phyloP scores from a whole-genome alignment of 306 rosid genomes.

The Glycyrrhiza uralensis region DNA sequence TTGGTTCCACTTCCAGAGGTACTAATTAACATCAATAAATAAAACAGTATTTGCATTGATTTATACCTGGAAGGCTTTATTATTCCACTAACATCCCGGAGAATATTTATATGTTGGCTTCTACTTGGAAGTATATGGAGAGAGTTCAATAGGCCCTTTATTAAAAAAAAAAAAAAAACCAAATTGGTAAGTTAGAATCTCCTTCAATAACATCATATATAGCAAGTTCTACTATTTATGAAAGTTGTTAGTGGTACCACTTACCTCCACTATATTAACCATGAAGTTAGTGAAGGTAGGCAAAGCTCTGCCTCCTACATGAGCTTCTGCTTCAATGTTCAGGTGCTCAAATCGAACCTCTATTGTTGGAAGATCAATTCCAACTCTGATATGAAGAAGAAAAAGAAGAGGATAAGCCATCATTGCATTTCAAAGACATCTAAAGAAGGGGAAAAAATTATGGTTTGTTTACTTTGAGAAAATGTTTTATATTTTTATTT shows the following conservation, averaged over 20 bases:
- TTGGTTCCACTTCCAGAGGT: background rate
- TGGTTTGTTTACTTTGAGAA: too few relatives aligned
- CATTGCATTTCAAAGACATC: background rate
- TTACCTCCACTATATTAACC: slow-evolving; percentile 54
- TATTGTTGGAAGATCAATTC: slow-evolving; percentile 69
- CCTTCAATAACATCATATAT: background rate
- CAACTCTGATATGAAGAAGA: slow-evolving; percentile 49
- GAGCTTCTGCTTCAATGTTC: slow-evolving; percentile 72
- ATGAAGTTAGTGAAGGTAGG: slow-evolving; percentile 67
- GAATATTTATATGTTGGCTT: slow-evolving; percentile 47
- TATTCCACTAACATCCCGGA: slow-evolving; percentile 69
- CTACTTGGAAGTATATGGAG: slow-evolving; percentile 35
- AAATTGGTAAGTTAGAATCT: background rate
- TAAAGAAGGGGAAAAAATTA: too few relatives aligned
- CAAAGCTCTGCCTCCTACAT: slow-evolving; percentile 65
- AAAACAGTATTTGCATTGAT: background rate
- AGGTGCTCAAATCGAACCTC: slow-evolving; percentile 70
- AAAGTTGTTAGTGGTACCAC: background rate
- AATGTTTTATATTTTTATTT: too few relatives aligned
- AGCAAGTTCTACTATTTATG: background rate
- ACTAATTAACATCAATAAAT: background rate
- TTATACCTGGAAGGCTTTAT: slow-evolving; percentile 81
- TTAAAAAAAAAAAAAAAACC: background rate
- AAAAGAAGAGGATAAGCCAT: background rate
- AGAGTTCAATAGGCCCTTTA: slow-evolving; percentile 36